Evolutionary conservation across 441 rosid species (phyloP).

Genomic region (Macaranga tanarius): DNA sequence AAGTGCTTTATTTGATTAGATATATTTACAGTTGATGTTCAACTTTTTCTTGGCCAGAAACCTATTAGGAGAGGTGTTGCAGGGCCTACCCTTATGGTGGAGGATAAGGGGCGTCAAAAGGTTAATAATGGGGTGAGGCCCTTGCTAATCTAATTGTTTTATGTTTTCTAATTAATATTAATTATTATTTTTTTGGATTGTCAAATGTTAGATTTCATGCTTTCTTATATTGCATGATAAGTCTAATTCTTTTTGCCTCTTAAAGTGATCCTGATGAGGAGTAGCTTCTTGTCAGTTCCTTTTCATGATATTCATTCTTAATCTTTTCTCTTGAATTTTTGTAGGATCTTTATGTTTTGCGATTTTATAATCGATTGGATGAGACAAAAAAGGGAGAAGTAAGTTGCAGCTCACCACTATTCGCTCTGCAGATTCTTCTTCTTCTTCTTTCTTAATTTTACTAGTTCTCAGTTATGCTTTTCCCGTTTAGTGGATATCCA

Average conservation of each 20-base stretch:
- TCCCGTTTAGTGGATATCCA: neutral
- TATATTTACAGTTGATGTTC: neutral
- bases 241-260: neutral
- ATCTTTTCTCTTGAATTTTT: conserved; percentile 14
- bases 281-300: neutral
- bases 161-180: neutral
- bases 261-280: neutral
- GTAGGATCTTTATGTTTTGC: conserved; percentile 73
- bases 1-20: neutral
- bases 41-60: conserved; percentile 39
- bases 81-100: conserved; percentile 78
- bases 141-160: neutral
- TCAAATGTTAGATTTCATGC: conserved; percentile 3
- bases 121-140: conserved; percentile 61
- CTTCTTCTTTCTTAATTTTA: no score
- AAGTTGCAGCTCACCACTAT: conserved; percentile 38
- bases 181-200: neutral
- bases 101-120: conserved; percentile 80
- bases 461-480: neutral
- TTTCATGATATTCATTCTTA: neutral
- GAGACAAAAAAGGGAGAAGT: conserved; percentile 88
- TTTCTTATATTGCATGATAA: neutral
- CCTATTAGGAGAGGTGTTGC: conserved; percentile 87
- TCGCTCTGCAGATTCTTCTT: neutral
- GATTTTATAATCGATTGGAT: conserved; percentile 72